Evolutionary conservation across 2,329 filamentous ascomycete genomes (phyloP), one percentile per base, ranked within the genome.

Genomic region (Arthrinium phaeospermum): DNA sequence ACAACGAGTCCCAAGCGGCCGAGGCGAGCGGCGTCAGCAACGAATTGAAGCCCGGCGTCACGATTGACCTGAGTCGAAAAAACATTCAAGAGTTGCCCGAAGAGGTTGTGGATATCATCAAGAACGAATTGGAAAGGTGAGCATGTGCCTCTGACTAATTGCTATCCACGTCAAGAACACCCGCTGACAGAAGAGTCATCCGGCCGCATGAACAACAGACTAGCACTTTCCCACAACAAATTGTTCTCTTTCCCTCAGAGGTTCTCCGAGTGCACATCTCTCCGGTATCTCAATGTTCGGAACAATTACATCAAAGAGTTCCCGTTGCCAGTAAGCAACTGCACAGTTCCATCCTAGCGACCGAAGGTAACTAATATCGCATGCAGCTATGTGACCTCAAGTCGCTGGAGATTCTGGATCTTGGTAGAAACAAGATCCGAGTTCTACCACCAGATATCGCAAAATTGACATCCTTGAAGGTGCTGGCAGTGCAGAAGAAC

Each of bases 351-450:
- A 22, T n/a, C 22, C 30, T 41, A n/a, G 34, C 19, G 19, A 37
- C 7, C 14, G 51, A 30, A 12, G 45, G n/a, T 73, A 24, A 72
- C 77, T 81, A 68, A 79, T 67, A 34, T 37, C 71, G 78, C 69
- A 75, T 75, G 30, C 79, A 97, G 95, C 90, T 98, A 72, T 95
- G 96, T 80, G 91, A 95, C 81, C 88, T 98, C 74, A 92, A 90
- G 70, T 93, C 94, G 46, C 89, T 98, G 71, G 95, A 98, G 83
- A 98, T 98, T 73, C 89, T 98, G 74, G 96, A 98, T 83, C 88
- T 98, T 71, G 95, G 95, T 80, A 91, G 94, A 77, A 98, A 98
- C 81, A 94, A 93, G 81, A 91, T 98, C 74, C 90, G 89, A 68
- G 85, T 89, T 13, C 88, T 98, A 1, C 95, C 96, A 0, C 90